Percentiles rank a stretch among this genome's conserved stretches.
Evolutionary conservation across 2,329 filamentous ascomycete species (phyloP).

Genomic region (Pseudomassariella vexata): DNA sequence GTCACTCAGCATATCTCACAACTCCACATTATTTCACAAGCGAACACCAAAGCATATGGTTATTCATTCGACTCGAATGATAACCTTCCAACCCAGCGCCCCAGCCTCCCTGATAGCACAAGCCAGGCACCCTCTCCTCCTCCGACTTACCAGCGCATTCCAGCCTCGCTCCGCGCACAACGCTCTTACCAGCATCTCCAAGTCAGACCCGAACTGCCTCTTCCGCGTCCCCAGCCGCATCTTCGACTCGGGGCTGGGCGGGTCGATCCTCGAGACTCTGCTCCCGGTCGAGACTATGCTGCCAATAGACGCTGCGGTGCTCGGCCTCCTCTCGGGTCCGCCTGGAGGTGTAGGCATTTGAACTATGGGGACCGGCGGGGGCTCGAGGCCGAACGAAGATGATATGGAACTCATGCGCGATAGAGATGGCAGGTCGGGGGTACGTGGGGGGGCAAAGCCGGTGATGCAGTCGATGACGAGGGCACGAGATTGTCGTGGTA

Average conservation of each 20-base stretch:
- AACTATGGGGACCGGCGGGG: constrained; percentile 12
- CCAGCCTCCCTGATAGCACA: constrained; percentile 73
- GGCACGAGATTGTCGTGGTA: constrained; percentile 32
- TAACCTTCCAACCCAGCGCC: constrained; percentile 62
- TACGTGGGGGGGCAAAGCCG: constrained; percentile 37
- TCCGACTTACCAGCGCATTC: constrained; percentile 66
- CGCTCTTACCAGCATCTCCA: constrained; percentile 66
- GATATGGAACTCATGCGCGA: constrained; percentile 40
- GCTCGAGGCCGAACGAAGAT: constrained; percentile 24
- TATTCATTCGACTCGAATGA: constrained; percentile 51
- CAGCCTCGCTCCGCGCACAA: constrained; percentile 69
- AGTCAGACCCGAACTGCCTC: constrained; percentile 56
- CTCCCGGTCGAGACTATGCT: constrained; percentile 19
- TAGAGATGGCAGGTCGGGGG: constrained; percentile 37
- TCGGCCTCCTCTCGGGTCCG: constrained; percentile 17
- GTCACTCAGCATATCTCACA: too few species aligned
- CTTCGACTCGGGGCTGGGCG: constrained; percentile 31
- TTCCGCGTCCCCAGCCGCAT: constrained; percentile 53
- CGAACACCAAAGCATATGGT: too few species aligned
- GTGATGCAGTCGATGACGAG: constrained; percentile 61
- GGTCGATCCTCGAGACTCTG: constrained; percentile 22
- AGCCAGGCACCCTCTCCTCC: constrained; percentile 62
- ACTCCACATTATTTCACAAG: too few species aligned
- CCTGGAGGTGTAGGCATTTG: constrained; percentile 15
- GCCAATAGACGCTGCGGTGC: constrained; percentile 17